phyloP scores from a whole-genome alignment of 768 basidiomycete species.

The Termitomyces sp. region DNA sequence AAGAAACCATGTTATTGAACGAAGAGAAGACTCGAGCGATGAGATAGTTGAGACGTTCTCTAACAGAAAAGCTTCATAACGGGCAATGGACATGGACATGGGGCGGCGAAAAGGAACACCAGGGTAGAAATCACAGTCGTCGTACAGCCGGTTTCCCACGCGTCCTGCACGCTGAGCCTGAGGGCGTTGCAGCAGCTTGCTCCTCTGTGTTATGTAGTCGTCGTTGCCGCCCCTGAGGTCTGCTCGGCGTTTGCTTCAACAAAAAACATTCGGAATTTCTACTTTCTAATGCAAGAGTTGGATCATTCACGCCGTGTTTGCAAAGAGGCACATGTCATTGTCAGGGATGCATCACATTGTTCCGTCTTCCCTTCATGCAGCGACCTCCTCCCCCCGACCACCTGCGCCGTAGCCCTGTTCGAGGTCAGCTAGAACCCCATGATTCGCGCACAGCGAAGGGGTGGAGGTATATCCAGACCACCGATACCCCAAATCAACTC shows the following conservation, averaged over 20 bases:
- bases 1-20: conserved; percentile 92
- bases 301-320: conserved; percentile 13
- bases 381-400: conserved; percentile 44
- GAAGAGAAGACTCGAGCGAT: conserved; percentile 82
- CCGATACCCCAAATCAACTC: conserved; percentile 74
- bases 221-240: not conserved
- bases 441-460: conserved; percentile 55
- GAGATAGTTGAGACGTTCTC: conserved; percentile 85
- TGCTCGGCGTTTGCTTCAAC: not conserved
- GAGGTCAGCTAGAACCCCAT: conserved; percentile 73
- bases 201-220: not conserved
- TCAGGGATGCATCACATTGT: conserved; percentile 15
- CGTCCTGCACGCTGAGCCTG: not conserved
- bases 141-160: conserved; percentile 18
- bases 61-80: conserved; percentile 82
- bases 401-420: conserved; percentile 61
- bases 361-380: conserved; percentile 16
- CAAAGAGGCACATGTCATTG: conserved; percentile 14
- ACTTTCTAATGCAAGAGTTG: conserved; percentile 2
- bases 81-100: conserved; percentile 66
- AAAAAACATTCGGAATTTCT: not conserved
- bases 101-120: conserved; percentile 14
- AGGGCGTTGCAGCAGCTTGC: too few species aligned
- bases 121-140: conserved; percentile 6
- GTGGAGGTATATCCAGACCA: conserved; percentile 73